Percentiles rank a stretch among this genome's conserved stretches.
Conservation (phyloP, 1,284 basidiomycete species). For the Trametes hirsuta region DNA sequence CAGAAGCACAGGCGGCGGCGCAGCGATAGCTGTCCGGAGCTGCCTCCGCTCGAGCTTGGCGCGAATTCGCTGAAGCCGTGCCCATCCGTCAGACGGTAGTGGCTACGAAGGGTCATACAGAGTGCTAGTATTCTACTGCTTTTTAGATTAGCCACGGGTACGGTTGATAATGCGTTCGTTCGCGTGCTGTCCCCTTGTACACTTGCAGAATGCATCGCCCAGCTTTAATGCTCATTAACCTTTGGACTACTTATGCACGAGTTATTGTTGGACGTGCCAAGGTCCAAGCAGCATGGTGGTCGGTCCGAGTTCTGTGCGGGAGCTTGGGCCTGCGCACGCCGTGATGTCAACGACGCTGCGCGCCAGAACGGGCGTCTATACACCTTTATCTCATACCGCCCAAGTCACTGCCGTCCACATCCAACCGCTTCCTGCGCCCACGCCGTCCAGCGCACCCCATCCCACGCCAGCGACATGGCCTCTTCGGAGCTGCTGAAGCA, state of each 20-base stretch:
- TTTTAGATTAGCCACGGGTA: background rate
- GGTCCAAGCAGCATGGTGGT: no score
- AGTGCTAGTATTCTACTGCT: background rate
- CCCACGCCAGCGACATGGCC: slow-evolving; percentile 50
- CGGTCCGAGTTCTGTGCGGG: background rate
- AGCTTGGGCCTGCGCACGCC: background rate
- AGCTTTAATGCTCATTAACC: no score
- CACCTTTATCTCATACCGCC: slow-evolving; percentile 11
- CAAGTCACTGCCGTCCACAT: background rate
- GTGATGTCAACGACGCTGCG: slow-evolving; percentile 1
- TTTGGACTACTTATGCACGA: no score
- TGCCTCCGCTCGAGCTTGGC: slow-evolving; percentile 22
- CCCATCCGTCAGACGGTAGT: background rate
- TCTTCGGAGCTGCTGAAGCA: slow-evolving; percentile 72
- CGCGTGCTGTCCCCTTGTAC: no score
- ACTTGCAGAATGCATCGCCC: no score
- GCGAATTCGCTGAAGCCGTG: background rate
- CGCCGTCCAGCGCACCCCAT: background rate
- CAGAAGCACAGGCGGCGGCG: slow-evolving; percentile 9
- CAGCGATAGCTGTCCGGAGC: slow-evolving; percentile 23
- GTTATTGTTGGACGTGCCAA: no score
- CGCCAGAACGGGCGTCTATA: slow-evolving; percentile 1
- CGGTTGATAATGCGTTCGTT: no score
- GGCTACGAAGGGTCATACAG: background rate
- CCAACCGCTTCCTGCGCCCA: background rate